Percentiles rank a stretch among this genome's conserved stretches.
These are phyloP conservation scores for Starmerella stigmatis DNA, from an alignment of 805 yeast species.

Conservation along the genomic window DNA sequence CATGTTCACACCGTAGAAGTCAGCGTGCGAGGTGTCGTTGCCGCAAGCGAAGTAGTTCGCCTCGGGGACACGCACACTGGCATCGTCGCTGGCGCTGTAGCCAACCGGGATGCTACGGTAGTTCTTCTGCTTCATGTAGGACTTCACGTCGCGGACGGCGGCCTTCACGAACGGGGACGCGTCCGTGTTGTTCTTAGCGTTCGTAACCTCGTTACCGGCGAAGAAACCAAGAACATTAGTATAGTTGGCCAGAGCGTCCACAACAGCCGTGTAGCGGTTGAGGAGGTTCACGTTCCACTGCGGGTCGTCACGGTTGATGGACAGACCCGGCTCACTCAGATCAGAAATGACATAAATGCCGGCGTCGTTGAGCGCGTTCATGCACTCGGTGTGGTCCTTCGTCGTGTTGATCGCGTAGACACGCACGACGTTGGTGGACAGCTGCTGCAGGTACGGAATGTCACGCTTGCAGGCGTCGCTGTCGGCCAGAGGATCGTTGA, in stretches of 20 bases:
- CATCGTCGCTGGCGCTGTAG: conserved; percentile 83
- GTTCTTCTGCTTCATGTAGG: conserved; percentile 52
- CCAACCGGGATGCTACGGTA: conserved; percentile 87
- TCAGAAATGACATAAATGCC: conserved; percentile 90
- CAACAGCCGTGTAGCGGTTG: conserved; percentile 68
- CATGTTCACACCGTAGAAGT: conserved; percentile 77
- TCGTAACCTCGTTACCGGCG: conserved; percentile 96
- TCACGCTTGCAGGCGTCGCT: conserved; percentile 64
- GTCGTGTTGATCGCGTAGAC: conserved; percentile 77
- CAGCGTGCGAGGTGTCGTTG: conserved; percentile 42
- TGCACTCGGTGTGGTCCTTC: conserved; percentile 63
- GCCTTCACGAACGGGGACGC: conserved; percentile 95
- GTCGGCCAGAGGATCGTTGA: conserved; percentile 71
- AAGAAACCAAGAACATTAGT: conserved; percentile 83
- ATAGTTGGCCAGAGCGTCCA: conserved; percentile 69
- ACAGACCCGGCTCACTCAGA: conserved; percentile 70
- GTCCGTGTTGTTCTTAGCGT: conserved; percentile 66
- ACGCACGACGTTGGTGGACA: conserved; percentile 68
- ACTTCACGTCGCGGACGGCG: conserved; percentile 79
- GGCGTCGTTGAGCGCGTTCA: conserved; percentile 62
- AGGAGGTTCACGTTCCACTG: conserved; percentile 63
- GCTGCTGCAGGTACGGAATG: conserved; percentile 57
- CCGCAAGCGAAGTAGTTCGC: conserved; percentile 88
- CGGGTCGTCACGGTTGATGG: conserved; percentile 71
- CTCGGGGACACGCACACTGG: conserved; percentile 61